phyloP scores from a whole-genome alignment of 345 rosid species.

The Toxicodendron radicans region DNA sequence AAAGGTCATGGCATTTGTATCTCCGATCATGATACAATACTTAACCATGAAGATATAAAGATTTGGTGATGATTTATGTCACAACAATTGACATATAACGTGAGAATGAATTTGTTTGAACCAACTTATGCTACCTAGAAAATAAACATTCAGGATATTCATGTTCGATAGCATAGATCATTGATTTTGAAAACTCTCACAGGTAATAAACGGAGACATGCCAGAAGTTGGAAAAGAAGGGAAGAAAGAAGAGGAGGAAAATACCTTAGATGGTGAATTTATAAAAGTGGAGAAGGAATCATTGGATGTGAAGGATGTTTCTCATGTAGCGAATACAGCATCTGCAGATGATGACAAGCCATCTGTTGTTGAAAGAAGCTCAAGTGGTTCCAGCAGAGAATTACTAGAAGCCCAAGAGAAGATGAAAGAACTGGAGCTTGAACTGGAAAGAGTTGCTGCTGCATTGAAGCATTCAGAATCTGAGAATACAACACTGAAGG shows the following conservation, averaged over 20 bases:
- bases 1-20: no score
- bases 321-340: conserved; percentile 31
- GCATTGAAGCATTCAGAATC: conserved; percentile 70
- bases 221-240: conserved; percentile 42
- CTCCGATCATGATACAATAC: no score
- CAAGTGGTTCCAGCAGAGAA: conserved; percentile 63
- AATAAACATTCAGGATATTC: background rate
- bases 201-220: conserved; percentile 58
- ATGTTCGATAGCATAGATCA: background rate
- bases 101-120: background rate
- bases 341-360: conserved; percentile 29
- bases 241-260: conserved; percentile 82
- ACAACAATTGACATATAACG: no score
- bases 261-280: conserved; percentile 72
- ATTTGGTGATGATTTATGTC: no score
- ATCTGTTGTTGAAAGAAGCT: conserved; percentile 44
- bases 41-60: no score
- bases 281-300: conserved; percentile 92
- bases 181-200: conserved; percentile 22
- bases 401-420: conserved; percentile 83
- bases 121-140: background rate
- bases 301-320: conserved; percentile 55
- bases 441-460: conserved; percentile 67
- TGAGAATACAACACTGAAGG: conserved; percentile 55
- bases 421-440: conserved; percentile 70